These are phyloP conservation scores for Thalassiosira exigua DNA, from an alignment of 352 stramenopile genomes.

Conservation along the genomic window DNA sequence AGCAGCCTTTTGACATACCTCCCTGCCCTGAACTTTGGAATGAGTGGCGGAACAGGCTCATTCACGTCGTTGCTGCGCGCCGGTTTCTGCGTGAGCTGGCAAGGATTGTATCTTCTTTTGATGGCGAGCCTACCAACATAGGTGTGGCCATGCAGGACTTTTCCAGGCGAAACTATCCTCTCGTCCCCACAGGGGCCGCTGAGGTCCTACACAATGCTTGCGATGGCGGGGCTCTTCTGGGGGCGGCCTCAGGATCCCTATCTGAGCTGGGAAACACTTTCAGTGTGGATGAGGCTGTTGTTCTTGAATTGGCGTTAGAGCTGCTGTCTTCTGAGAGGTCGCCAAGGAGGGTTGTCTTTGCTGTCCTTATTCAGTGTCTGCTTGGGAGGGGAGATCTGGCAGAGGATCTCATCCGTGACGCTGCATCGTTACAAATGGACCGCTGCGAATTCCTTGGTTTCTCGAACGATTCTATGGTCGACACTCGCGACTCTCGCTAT, in stretches of 20 bases:
- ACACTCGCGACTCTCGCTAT: conserved; percentile 48
- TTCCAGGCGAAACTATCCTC: conserved; percentile 35
- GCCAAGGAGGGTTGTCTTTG: conserved; percentile 60
- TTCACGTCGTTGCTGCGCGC: conserved; percentile 55
- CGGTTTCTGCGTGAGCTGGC: conserved; percentile 75
- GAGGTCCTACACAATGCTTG: conserved; percentile 76
- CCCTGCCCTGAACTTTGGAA: conserved; percentile 63
- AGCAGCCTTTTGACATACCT: conserved; percentile 43
- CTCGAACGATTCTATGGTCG: conserved; percentile 66
- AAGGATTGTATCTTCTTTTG: conserved; percentile 63
- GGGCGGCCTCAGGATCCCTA: conserved; percentile 48
- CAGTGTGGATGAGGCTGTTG: conserved; percentile 44
- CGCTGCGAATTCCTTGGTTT: conserved; percentile 63
- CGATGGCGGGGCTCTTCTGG: conserved; percentile 67
- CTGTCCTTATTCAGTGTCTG: conserved; percentile 69
- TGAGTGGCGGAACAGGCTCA: conserved; percentile 63
- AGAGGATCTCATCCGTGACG: conserved; percentile 74
- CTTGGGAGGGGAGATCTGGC: conserved; percentile 68
- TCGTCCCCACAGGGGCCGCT: conserved; percentile 61
- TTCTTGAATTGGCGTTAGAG: conserved; percentile 64
- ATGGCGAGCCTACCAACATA: conserved; percentile 52
- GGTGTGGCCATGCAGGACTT: conserved; percentile 40
- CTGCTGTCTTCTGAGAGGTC: conserved; percentile 48
- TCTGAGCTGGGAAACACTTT: conserved; percentile 55
- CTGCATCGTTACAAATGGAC: conserved; percentile 61